Base-by-base conservation (phyloP, 2,329 filamentous ascomycete species). In the Coniochaeta ligniaria region DNA sequence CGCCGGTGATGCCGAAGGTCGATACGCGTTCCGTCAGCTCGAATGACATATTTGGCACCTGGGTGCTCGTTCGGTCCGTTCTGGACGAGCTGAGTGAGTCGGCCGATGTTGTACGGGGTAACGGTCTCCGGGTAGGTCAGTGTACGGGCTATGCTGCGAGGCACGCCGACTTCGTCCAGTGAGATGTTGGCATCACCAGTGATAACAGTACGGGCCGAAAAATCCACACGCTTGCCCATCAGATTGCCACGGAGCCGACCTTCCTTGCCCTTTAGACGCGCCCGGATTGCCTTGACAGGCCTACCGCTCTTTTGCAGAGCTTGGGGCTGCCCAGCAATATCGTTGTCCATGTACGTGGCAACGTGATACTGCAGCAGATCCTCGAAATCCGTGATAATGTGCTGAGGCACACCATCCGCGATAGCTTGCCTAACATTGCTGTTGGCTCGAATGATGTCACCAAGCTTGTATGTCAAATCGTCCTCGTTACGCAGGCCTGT, bases 151-250 rank as follows among this genome's bases (percentile, higher is more conserved):
- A 96, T 99, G 71, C 90, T 96, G 69, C 90, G 86, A 36, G 95
- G 95, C 50, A 99, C 95, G 76, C 96, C 95, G 63, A 99, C 96
- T 79, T 99, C 92, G 70, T 99, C 94, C 31, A 99, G 83, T 31
- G 92, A 96, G 66, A 99, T 79, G 72, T 98, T 99, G 62, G 95
- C 95, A 72, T 99, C 95, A 78, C 95, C 95, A 59, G 96, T 99
- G 74, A 99, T 99, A 79, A 99, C 95, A 35, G 96, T 99, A 88
- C 95, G 95, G 41, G 96, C 96, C 0, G 96, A 99, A 72, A 99
- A 99, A 73, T 99, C 95, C 63, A 99, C 95, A 86, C 93, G 92
- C 78, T 99, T 99, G 65, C 95, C 95, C 96, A 99, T 99, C 82
- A 99, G 81, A 76, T 99, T 99, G 72, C 96, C 95, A 79, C 95